A percentile compares a stretch with the other conserved stretches of the same genome.
phyloP scores from a whole-genome alignment of 1,139 yeast genomes.

The Diutina neorugosa region DNA sequence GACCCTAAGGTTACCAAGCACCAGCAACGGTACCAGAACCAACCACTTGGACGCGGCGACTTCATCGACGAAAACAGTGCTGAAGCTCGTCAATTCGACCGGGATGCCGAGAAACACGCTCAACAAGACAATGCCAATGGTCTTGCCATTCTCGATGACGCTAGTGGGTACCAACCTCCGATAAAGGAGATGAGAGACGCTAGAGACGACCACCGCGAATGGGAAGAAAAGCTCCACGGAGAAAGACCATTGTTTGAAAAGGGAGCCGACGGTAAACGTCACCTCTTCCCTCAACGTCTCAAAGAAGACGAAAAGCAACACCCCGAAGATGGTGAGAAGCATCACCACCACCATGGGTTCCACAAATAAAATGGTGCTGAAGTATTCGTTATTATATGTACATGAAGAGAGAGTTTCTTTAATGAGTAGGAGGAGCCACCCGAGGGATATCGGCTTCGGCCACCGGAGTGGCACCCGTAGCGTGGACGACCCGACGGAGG shows the following conservation, averaged over 20 bases:
- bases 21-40: not conserved
- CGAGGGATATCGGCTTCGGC: conserved; percentile 18
- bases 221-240: conserved; percentile 1
- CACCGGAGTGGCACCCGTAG: conserved; percentile 20
- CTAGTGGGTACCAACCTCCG: conserved; percentile 2
- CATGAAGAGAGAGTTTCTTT: not conserved
- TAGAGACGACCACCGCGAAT: not conserved
- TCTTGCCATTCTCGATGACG: not conserved
- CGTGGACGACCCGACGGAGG: conserved; percentile 18
- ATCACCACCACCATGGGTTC: too few species aligned
- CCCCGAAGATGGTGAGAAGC: too few species aligned
- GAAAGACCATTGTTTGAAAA: not conserved
- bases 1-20: not conserved
- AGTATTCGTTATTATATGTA: not conserved
- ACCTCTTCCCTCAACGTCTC: not conserved
- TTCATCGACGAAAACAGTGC: not conserved
- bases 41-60: not conserved
- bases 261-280: not conserved
- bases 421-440: not conserved
- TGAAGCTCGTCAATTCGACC: not conserved
- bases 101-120: not conserved
- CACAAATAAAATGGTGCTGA: too few species aligned
- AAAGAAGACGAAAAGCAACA: not conserved
- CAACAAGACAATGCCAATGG: not conserved
- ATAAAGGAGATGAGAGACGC: conserved; percentile 1